Evolutionary conservation across 2,329 filamentous ascomycete genomes (phyloP).

Genomic region (Hypocreales sp.): DNA sequence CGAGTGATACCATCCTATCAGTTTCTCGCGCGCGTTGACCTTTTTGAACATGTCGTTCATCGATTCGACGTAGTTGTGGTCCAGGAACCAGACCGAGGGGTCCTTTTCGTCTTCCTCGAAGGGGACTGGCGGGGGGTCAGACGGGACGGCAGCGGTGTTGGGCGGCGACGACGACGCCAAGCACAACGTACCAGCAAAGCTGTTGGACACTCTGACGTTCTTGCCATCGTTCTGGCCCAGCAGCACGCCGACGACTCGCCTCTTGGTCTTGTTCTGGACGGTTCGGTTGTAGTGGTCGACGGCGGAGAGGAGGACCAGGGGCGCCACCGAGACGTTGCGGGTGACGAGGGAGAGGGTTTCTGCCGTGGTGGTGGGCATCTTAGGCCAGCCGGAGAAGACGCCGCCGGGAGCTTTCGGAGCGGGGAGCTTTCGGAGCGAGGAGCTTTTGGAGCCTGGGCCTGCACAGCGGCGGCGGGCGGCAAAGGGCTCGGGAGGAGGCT

Average conservation of each 20-base stretch:
- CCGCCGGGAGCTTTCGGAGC: too few relatives aligned
- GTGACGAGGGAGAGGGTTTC: constrained; percentile 92
- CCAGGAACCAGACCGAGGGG: constrained; percentile 95
- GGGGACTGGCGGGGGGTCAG: constrained; percentile 46
- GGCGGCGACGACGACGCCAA: neutral
- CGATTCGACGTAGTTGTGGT: constrained; percentile 98
- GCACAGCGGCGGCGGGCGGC: too few relatives aligned
- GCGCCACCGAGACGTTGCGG: constrained; percentile 90
- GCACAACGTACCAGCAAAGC: constrained; percentile 65
- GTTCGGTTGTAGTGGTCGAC: constrained; percentile 97
- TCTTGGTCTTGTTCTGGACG: constrained; percentile 68
- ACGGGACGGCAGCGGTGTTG: constrained; percentile 2
- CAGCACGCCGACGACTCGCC: constrained; percentile 85
- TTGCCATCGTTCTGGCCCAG: constrained; percentile 93
- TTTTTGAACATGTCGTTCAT: constrained; percentile 99
- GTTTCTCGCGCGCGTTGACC: constrained; percentile 95
- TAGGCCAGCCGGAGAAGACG: too few relatives aligned
- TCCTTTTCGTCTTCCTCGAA: constrained; percentile 99
- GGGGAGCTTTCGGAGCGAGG: too few relatives aligned
- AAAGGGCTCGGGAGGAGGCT: too few relatives aligned
- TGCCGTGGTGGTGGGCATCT: constrained; percentile 91
- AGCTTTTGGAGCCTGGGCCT: too few relatives aligned
- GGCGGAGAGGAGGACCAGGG: constrained; percentile 89
- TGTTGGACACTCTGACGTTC: constrained; percentile 94
- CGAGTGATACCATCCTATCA: constrained; percentile 99